Percentiles rank a stretch among this genome's conserved stretches.
Evolutionary conservation across 176 grass and related monocot genomes (phyloP).

Genomic region (Hordeum marinum): DNA sequence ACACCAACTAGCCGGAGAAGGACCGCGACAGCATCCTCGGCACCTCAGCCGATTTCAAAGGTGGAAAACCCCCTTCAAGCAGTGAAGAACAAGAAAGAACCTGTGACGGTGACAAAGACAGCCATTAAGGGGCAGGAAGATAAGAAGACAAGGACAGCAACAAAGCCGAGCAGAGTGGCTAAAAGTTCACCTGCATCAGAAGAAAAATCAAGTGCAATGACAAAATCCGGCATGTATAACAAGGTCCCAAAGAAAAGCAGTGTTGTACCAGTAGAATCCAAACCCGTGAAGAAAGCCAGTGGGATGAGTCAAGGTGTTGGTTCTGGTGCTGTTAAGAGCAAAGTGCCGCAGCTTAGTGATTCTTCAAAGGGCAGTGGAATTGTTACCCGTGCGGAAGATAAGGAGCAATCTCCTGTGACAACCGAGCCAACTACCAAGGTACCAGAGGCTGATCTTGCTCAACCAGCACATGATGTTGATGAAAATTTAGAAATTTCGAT

Average conservation of each 20-base stretch:
- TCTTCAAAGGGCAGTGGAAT: slow-evolving; percentile 60
- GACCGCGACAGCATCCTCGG: slow-evolving; percentile 16
- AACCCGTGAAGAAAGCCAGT: slow-evolving; percentile 68
- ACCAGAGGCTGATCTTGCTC: slow-evolving; percentile 80
- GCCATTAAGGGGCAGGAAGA: slow-evolving; percentile 56
- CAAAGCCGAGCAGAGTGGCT: slow-evolving; percentile 42
- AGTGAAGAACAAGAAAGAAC: slow-evolving; percentile 55
- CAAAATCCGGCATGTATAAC: slow-evolving; percentile 60
- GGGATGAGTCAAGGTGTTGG: slow-evolving; percentile 35
- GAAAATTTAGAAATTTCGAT: slow-evolving; percentile 74
- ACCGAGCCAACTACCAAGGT: slow-evolving; percentile 62
- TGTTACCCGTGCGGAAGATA: slow-evolving; percentile 72
- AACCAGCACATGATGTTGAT: slow-evolving; percentile 93
- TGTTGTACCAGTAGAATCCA: slow-evolving; percentile 87
- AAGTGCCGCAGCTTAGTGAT: slow-evolving; percentile 43
- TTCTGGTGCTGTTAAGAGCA: slow-evolving; percentile 51
- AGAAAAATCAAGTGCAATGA: slow-evolving; percentile 43
- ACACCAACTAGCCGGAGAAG: slow-evolving; percentile 64
- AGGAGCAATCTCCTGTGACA: slow-evolving; percentile 48
- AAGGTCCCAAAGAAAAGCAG: slow-evolving; percentile 96
- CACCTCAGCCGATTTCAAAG: slow-evolving; percentile 53
- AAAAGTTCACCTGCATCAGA: slow-evolving; percentile 53
- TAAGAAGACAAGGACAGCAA: slow-evolving; percentile 49
- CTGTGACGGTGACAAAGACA: slow-evolving; percentile 22
- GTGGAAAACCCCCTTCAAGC: slow-evolving; percentile 34